Evolutionary conservation across 306 rosid species (phyloP), one percentile per base, ranked within the genome.

Genomic region (Cucurbita moschata): DNA sequence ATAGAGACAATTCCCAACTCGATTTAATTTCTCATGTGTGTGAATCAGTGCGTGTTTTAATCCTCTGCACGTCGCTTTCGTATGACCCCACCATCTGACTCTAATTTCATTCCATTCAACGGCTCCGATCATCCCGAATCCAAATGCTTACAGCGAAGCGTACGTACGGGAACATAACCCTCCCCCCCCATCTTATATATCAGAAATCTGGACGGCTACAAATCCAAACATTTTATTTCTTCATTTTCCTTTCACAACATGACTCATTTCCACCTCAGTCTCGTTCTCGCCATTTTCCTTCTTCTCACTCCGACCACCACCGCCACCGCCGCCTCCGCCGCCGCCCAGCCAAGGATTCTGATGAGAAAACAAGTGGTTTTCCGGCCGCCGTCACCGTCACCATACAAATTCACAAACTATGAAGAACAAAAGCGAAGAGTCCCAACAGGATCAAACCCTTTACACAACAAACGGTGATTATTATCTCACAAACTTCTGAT

Each of bases 401-500:
- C 60, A 26, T 47, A 59, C 74, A 71, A 70, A 76, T 78, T 61
- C n/a, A 46, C 46, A 69, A 88, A 72, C 14, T 85, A 87, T 49
- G 72, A 56, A 49, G 85, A 87, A 8, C 79, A 90, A 83, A 87
- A 90, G 82, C 83, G 98, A 65, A 84, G 77, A 64, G 93, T 92
- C 40, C 98, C 96, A 9, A 88, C 98, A 64, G 98, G 98, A 79
- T 90, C 98, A 69, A 92, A 92, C 85, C 98, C 96, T 21, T 77
- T 92, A 77, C 98, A 93, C 90, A 93, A 93, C 92, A 90, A 77
- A 87, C 85, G 96, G 85, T 85, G 85, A 85, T 39, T 11, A 39
- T 40, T 63, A 63, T 81, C 12, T 63, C 12, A 76, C 77, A 55
- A 14, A 81, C 71, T 81, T 77, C 70, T 73, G 61, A 51, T 59